Base-by-base conservation (phyloP, 257 asterid genomes). In the Fraxinus americana region DNA sequence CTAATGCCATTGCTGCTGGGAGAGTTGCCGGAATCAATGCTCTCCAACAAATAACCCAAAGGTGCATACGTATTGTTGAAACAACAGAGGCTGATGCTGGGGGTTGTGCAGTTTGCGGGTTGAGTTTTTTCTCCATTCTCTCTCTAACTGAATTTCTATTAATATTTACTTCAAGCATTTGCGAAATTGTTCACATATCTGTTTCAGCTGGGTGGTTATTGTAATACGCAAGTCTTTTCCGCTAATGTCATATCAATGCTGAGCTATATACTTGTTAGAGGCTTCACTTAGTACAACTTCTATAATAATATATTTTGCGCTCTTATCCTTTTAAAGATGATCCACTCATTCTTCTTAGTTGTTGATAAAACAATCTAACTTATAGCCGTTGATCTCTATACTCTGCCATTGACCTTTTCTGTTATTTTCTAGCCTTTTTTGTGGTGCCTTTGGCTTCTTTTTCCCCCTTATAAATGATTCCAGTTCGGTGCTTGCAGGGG, bases 91-190 rank as follows among this genome's bases (percentile, higher is more conserved):
- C 90, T 70, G 93, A 84, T 25, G 85, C 85, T 41, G 91, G 95
- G 71, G 97, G 97, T 77, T 96, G 99, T 82, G 87, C 88, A 29
- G 85, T 96, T 81, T 96, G 97, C 98, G 90, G 99, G 99, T 95
- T 65, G 45, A 27, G 71, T 67, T 61, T 75, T 76, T 38, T n/a
- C 77, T 74, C 74, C 75, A 63, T 45, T 30, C 17, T 70, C n/a
- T 61, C 77, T 72, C 63, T 63, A 4, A 63, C 35, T 63, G 34
- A 63, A 63, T 63, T 63, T 50, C 12, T 75, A 38, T 72, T 61
- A 77, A 67, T 29, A 14, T 77, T 70, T 66, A 34, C 41, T 65
- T 82, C n/a, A 63, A 72, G 36, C 67, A 50, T 73, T 38, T 68
- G 30, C 29, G 59, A 50, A 34, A 11, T 54, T 30, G 52, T n/a